Conservation (phyloP, 495 filamentous ascomycete species). For the Cenococcum geophilum region DNA sequence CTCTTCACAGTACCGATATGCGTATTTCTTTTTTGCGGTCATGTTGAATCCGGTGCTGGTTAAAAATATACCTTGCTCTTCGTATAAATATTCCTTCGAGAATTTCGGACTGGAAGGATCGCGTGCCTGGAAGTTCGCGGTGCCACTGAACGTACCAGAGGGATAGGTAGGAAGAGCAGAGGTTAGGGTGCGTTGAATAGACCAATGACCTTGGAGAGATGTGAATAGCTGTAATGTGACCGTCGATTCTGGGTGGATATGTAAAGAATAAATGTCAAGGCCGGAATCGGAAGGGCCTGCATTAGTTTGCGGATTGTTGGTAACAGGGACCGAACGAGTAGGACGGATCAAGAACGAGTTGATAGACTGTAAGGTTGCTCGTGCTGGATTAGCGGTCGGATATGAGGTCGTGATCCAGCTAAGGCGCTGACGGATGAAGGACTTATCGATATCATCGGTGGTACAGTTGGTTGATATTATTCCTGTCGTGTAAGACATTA, state of each 20-base stretch:
- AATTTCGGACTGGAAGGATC: neutral
- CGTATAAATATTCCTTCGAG: slow-evolving; percentile 11
- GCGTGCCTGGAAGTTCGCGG: slow-evolving; percentile 19
- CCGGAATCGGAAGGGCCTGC: no score
- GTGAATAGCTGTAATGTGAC: neutral
- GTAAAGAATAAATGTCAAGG: neutral
- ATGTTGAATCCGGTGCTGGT: slow-evolving; percentile 11
- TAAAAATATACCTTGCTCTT: slow-evolving; percentile 19
- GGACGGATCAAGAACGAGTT: slow-evolving; percentile 72
- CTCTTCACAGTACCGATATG: slow-evolving; percentile 9
- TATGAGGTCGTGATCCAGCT: slow-evolving; percentile 69
- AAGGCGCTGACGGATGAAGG: slow-evolving; percentile 66
- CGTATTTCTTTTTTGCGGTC: slow-evolving; percentile 13
- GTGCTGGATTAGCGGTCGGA: slow-evolving; percentile 70
- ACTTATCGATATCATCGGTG: slow-evolving; percentile 54
- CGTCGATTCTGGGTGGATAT: neutral
- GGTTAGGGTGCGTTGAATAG: slow-evolving; percentile 18
- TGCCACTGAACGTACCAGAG: slow-evolving; percentile 27
- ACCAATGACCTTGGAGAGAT: slow-evolving; percentile 4
- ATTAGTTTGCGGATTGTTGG: no score
- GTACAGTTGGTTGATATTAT: slow-evolving; percentile 13
- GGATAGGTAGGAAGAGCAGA: slow-evolving; percentile 24
- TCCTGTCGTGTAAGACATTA: slow-evolving; percentile 27
- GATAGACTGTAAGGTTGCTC: slow-evolving; percentile 76
- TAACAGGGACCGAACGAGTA: slow-evolving; percentile 4